These are phyloP conservation scores for Wickerhamiella musiphila DNA, from an alignment of 805 yeast genomes.

Conservation along the genomic window DNA sequence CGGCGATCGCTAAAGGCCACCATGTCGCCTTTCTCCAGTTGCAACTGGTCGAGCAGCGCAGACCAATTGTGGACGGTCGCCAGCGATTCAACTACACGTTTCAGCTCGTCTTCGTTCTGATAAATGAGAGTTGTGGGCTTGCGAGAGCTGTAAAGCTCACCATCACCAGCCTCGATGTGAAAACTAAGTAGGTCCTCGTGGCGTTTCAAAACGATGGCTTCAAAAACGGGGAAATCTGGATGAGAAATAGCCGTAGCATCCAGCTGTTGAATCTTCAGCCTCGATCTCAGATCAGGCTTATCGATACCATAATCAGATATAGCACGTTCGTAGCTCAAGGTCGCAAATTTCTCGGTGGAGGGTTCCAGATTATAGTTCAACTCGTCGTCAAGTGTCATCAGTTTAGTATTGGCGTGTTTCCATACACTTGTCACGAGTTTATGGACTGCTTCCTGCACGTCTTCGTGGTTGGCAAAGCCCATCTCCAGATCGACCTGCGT, in stretches of 20 bases:
- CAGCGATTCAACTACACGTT: conserved; percentile 1
- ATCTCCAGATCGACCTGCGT: conserved; percentile 94
- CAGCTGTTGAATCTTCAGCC: conserved; percentile 34
- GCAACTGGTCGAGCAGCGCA: background rate
- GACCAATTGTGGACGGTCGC: conserved; percentile 8
- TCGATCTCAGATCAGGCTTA: conserved; percentile 69
- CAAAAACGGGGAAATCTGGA: conserved; percentile 47
- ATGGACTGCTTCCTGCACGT: conserved; percentile 52
- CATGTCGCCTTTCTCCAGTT: conserved; percentile 44
- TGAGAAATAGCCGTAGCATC: conserved; percentile 24
- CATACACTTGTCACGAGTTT: conserved; percentile 38
- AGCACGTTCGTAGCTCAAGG: conserved; percentile 48
- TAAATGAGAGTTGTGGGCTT: conserved; percentile 2
- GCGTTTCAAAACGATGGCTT: conserved; percentile 34
- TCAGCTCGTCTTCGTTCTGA: conserved; percentile 5
- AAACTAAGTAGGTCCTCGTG: no score
- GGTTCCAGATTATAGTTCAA: background rate
- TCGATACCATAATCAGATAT: conserved; percentile 70
- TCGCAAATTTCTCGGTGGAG: conserved; percentile 4
- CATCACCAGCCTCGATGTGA: background rate
- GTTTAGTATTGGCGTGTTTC: conserved; percentile 25
- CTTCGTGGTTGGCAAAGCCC: conserved; percentile 56
- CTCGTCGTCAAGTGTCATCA: conserved; percentile 19
- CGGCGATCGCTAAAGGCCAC: conserved; percentile 69
- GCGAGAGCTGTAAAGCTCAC: conserved; percentile 2